Conservation (phyloP, 306 rosid genomes). For the Acacia melanoxylon region DNA sequence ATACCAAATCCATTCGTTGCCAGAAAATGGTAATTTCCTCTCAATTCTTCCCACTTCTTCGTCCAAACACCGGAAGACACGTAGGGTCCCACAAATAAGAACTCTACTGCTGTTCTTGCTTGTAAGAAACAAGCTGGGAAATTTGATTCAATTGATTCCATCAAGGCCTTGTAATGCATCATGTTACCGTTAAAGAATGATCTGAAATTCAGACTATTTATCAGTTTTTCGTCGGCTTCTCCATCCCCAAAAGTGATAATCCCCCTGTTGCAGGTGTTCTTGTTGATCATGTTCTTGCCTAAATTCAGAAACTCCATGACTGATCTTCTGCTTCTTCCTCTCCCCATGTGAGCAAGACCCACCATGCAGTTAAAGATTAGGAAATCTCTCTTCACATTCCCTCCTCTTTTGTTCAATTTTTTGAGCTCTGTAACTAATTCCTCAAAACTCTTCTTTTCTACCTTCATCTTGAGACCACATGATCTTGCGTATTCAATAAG, state of each 20-base stretch:
- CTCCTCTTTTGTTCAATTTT: constrained; percentile 40
- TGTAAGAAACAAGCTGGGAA: constrained; percentile 41
- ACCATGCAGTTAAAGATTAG: constrained; percentile 50
- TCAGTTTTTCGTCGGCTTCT: constrained; percentile 31
- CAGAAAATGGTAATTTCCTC: constrained; percentile 15
- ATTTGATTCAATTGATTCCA: constrained; percentile 44
- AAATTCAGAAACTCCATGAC: constrained; percentile 41
- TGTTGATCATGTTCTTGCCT: constrained; percentile 39
- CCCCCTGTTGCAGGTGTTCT: constrained; percentile 30
- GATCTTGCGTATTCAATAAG: constrained; percentile 36
- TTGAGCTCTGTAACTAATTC: constrained; percentile 41
- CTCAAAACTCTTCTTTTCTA: constrained; percentile 42
- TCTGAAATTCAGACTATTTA: constrained; percentile 31
- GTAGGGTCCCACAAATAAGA: constrained; percentile 41
- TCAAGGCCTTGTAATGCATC: constrained; percentile 47
- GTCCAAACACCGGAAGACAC: constrained; percentile 41
- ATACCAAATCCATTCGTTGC: constrained; percentile 26
- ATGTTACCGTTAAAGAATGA: constrained; percentile 46
- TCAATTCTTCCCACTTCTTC: constrained; percentile 39
- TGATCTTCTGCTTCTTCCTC: constrained; percentile 39
- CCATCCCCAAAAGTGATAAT: constrained; percentile 52
- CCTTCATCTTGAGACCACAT: constrained; percentile 34
- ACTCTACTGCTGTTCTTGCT: constrained; percentile 51
- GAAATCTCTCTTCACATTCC: constrained; percentile 34
- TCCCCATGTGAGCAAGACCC: constrained; percentile 47